Evolutionary conservation across 345 rosid species (phyloP), one percentile per base, ranked within the genome.

Genomic region (Clarkia xantiana): DNA sequence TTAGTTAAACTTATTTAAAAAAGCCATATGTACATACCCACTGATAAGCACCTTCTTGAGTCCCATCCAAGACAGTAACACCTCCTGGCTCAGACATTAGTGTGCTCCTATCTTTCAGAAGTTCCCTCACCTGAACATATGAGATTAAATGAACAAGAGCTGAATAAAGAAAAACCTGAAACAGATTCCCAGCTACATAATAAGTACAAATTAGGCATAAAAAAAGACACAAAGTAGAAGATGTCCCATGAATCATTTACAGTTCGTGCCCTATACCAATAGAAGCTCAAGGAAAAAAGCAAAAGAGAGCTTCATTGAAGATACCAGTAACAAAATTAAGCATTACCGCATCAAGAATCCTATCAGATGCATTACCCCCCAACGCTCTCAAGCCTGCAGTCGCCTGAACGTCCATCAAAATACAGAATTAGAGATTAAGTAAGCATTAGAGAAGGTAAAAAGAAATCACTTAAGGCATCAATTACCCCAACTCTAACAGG

Each of bases 401-500:
- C 47, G 98, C 98, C 98, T 91, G 56, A 40, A 54, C 4, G 62
- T 41, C 52, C 16, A 53, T 47, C 39, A 44, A 46, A 61, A 56
- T 12, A 8, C 60, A 45, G 57, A 18, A 15, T 56, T 25, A 59
- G 45, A 36, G 64, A 45, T 29, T 40, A 52, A 53, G 52, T 25
- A 40, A 58, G 52, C 29, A 15, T 14, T 16, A 53, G 17, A 13
- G 40, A 25, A 7, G 34, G 13, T 23, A 29, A 39, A 3, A 47
- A 59, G 60, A 41, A 49, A 20, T 16, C 16, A 42, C 13, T 29
- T 14, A 23, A 42, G 49, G 45, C 52, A 47, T 18, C 45, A 63
- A 85, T 36, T 61, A 91, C 98, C 84, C 98, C 96, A 49, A 91
- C 94, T 80, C 94, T 79, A 53, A 86, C 96, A n/a, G 93, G 94